These are phyloP conservation scores for Pseudomicrostroma phylloplanum DNA, from an alignment of 1,284 basidiomycete genomes.

Conservation along the genomic window DNA sequence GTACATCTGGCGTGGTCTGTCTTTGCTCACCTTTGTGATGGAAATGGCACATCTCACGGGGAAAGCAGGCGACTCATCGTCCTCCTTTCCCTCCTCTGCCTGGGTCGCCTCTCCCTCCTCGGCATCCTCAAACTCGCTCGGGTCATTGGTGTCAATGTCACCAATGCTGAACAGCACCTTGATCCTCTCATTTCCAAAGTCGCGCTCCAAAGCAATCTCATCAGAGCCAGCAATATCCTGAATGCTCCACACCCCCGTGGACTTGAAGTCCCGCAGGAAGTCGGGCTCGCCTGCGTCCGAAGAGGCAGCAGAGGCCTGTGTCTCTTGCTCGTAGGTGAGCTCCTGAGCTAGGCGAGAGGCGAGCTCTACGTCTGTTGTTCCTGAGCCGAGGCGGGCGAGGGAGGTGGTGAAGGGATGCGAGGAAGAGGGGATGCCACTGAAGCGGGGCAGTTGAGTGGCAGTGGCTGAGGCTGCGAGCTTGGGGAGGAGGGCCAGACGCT, in stretches of 20 bases:
- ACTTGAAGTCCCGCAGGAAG: slow-evolving; percentile 71
- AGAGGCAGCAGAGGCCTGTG: slow-evolving; percentile 7
- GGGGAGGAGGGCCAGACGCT: background rate
- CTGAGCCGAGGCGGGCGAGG: slow-evolving; percentile 18
- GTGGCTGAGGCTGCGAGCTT: slow-evolving; percentile 1
- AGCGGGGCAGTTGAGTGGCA: background rate
- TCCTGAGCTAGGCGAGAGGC: slow-evolving; percentile 73
- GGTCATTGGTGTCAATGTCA: slow-evolving; percentile 39
- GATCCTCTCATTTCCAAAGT: slow-evolving; percentile 78
- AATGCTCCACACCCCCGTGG: slow-evolving; percentile 71
- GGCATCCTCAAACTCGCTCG: slow-evolving; percentile 39
- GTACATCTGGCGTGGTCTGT: background rate
- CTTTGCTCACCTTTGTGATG: slow-evolving; percentile 66
- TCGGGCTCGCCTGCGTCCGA: slow-evolving; percentile 31
- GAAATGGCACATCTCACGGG: slow-evolving; percentile 72
- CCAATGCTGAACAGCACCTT: slow-evolving; percentile 42
- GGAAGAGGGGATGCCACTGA: background rate
- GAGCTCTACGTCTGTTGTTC: slow-evolving; percentile 66
- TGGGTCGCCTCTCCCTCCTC: slow-evolving; percentile 39
- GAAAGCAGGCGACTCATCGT: slow-evolving; percentile 49
- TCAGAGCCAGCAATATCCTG: slow-evolving; percentile 69
- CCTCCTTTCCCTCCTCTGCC: slow-evolving; percentile 25
- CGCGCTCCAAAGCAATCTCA: slow-evolving; percentile 72
- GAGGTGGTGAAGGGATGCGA: slow-evolving; percentile 12
- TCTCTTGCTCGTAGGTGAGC: slow-evolving; percentile 74